phyloP scores from a whole-genome alignment of 768 basidiomycete species.

The Mycena rebaudengoi region DNA sequence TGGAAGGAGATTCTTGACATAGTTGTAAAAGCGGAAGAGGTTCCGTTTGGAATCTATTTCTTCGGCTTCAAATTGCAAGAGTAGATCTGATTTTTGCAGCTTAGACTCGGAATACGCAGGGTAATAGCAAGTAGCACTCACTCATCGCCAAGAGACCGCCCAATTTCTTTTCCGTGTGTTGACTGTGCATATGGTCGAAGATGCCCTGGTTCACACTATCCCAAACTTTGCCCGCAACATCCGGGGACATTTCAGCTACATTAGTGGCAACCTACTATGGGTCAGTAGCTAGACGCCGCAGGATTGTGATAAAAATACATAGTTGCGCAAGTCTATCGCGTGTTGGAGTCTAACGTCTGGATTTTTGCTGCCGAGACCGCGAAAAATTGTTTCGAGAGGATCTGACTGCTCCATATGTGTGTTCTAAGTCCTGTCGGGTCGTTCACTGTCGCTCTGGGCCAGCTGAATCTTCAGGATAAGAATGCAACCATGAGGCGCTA shows the following conservation, averaged over 20 bases:
- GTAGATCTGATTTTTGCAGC: conserved; percentile 57
- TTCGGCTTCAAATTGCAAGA: conserved; percentile 80
- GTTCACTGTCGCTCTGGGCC: background rate
- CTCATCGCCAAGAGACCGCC: conserved; percentile 92
- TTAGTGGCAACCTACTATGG: conserved; percentile 69
- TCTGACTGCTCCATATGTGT: conserved; percentile 42
- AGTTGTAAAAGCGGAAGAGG: conserved; percentile 89
- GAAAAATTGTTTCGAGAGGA: conserved; percentile 72
- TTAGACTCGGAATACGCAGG: background rate
- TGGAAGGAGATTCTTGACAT: conserved; percentile 91
- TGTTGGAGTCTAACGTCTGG: conserved; percentile 72
- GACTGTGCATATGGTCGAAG: conserved; percentile 86
- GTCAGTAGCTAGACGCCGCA: conserved; percentile 12
- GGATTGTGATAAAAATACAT: conserved; percentile 56
- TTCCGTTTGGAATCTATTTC: conserved; percentile 85
- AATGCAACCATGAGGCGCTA: background rate
- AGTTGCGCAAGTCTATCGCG: conserved; percentile 77
- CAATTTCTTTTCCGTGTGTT: conserved; percentile 79
- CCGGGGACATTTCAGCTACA: conserved; percentile 83
- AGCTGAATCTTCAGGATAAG: background rate
- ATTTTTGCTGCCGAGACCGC: conserved; percentile 68
- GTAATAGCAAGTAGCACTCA: conserved; percentile 43
- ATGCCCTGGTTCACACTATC: conserved; percentile 82
- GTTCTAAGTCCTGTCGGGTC: background rate
- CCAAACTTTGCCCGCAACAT: conserved; percentile 84